These are phyloP conservation scores for Glebionis coronaria DNA, from an alignment of 129 eudicot species.

Conservation along the genomic window DNA sequence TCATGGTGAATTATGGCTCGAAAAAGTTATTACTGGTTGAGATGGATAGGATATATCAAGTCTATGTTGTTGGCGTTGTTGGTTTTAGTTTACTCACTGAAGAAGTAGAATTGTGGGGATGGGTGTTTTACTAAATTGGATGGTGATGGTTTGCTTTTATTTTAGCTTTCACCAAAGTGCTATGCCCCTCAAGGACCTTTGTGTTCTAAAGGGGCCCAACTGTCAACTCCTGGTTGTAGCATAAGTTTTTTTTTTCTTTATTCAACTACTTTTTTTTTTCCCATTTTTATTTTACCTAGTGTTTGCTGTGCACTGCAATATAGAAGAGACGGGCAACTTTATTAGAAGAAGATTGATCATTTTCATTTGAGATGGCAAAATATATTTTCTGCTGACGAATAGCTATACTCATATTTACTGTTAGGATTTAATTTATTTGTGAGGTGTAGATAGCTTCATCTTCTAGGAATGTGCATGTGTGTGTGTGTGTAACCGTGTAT, in stretches of 20 bases:
- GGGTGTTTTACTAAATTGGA: constrained; percentile 15
- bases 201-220: constrained; percentile 17
- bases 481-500: background rate
- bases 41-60: constrained; percentile 14
- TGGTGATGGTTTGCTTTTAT: constrained; percentile 20
- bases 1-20: constrained; percentile 10
- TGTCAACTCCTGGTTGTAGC: constrained; percentile 1
- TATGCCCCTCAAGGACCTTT: constrained; percentile 17
- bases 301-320: constrained; percentile 1
- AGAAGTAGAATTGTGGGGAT: constrained; percentile 17
- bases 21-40: background rate
- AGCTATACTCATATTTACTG: constrained; percentile 7
- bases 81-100: constrained; percentile 13
- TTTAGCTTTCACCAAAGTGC: constrained; percentile 22
- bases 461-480: background rate
- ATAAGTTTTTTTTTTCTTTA: constrained; percentile 15
- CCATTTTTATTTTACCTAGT: constrained; percentile 5
- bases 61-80: constrained; percentile 7
- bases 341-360: background rate
- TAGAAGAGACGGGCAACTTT: background rate
- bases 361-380: background rate
- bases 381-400: background rate
- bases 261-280: constrained; percentile 1
- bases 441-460: constrained; percentile 7
- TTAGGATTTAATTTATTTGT: background rate